A percentile compares a stretch with the other conserved stretches of the same genome.
phyloP scores from a whole-genome alignment of 2,329 filamentous ascomycete genomes.

The Xylariales sp. region DNA sequence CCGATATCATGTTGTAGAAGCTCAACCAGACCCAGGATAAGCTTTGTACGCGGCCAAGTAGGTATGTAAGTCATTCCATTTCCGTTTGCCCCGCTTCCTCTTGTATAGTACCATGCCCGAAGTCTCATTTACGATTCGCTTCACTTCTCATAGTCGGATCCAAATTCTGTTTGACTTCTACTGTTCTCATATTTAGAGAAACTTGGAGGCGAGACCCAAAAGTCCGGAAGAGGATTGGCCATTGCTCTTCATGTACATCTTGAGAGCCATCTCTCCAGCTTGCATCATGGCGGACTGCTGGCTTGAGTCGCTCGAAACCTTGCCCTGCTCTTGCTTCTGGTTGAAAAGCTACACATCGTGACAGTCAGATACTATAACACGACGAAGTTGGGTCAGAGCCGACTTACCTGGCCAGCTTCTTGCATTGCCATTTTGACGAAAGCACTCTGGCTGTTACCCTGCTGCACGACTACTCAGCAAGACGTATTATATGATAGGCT shows the following conservation, averaged over 20 bases:
- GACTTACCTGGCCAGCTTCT: slow-evolving; percentile 70
- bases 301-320: slow-evolving; percentile 53
- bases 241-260: slow-evolving; percentile 82
- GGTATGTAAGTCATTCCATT: too few relatives aligned
- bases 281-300: slow-evolving; percentile 77
- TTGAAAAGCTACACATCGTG: slow-evolving; percentile 49
- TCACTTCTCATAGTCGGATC: too few relatives aligned
- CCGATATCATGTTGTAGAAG: too few relatives aligned
- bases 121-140: too few relatives aligned
- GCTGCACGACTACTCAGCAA: slow-evolving; percentile 15
- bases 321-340: slow-evolving; percentile 49
- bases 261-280: slow-evolving; percentile 81
- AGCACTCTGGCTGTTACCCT: slow-evolving; percentile 62
- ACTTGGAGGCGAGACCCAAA: slow-evolving; percentile 27
- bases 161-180: too few relatives aligned
- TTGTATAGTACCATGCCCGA: too few relatives aligned
- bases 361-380: slow-evolving; percentile 1
- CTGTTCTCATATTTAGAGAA: too few relatives aligned
- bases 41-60: too few relatives aligned
- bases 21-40: too few relatives aligned
- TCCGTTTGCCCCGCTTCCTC: too few relatives aligned
- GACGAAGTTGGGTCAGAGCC: slow-evolving; percentile 1
- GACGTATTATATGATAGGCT: too few relatives aligned
- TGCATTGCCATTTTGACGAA: slow-evolving; percentile 85
- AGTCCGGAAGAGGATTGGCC: slow-evolving; percentile 30